Base-by-base conservation (phyloP, 129 eudicot species). In the Escallonia rubra region DNA sequence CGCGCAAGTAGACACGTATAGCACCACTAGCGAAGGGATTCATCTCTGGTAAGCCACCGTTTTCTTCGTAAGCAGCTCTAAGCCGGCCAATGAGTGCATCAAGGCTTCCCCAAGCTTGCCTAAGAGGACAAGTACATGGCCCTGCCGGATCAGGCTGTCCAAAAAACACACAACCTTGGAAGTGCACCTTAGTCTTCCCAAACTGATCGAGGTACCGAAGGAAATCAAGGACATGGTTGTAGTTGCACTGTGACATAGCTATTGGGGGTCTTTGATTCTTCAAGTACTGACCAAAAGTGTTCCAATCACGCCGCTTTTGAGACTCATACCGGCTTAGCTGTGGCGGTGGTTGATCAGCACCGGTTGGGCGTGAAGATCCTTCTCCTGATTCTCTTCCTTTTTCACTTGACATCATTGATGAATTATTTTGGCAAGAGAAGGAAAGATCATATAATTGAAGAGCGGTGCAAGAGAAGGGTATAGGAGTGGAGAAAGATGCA, bases 61-160 rank as follows among this genome's bases (percentile, higher is more conserved):
- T 78, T 75, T 86, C 93, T 61, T 86, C 93, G 50, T 86, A 86
- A 54, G 93, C 93, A 3, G 94, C 94, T 34, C 93, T 73, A 9
- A 85, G 86, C 13, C 87, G 77, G 8, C 90, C 90, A 7, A 85
- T 85, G 67, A 85, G 90, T n/a, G 86, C 94, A 8, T 86, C 94
- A 2, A 86, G 94, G 68, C 89, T 83, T 4, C 94, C 94, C 95
- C 95, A 87, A 43, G 95, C 95, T 76, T 87, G 95, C 71, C 73
- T 76, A 10, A 87, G 81, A 7, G 95, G 90, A 70, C 95, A 87
- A 57, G 87, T 79, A 71, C 95, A 87, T 0, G 90, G 95, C 8
- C 90, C 90, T 16, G 87, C 81, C 11, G 95, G 95, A 65, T 87
- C 90, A 16, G 95, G 85, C 41, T 87, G 90, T 10, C 95, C 95